Evolutionary conservation across 2,329 filamentous ascomycete genomes (phyloP).

Genomic region (Cladorrhinum sp.): DNA sequence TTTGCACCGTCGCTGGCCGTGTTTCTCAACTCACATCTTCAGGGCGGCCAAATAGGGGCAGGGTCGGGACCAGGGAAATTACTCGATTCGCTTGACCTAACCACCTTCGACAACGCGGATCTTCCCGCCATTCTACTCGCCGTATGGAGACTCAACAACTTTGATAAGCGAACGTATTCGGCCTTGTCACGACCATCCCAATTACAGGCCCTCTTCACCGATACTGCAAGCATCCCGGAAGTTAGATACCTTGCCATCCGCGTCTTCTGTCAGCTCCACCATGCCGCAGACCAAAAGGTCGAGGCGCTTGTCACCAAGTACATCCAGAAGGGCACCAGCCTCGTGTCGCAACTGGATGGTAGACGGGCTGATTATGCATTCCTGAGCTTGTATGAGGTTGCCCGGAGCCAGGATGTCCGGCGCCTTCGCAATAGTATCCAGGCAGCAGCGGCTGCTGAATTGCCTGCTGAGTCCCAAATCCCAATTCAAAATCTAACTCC

Average conservation of each 20-base stretch:
- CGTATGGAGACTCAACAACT: constrained; percentile 74
- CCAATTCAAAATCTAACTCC: constrained; percentile 47
- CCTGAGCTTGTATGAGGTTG: constrained; percentile 56
- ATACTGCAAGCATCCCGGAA: constrained; percentile 48
- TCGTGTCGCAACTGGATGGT: constrained; percentile 74
- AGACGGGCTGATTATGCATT: constrained; percentile 75
- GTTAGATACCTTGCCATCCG: constrained; percentile 80
- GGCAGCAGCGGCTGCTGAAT: constrained; percentile 9
- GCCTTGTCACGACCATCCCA: constrained; percentile 55
- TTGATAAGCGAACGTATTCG: constrained; percentile 68
- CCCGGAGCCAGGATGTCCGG: constrained; percentile 47
- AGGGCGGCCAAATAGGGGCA: constrained; percentile 12
- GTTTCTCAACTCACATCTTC: constrained; percentile 50
- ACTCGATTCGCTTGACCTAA: constrained; percentile 20
- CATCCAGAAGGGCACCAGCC: constrained; percentile 56
- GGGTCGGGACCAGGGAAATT: neutral
- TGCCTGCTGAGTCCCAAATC: constrained; percentile 16
- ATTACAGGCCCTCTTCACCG: constrained; percentile 65
- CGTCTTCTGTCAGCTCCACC: constrained; percentile 74
- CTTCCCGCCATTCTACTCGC: constrained; percentile 56
- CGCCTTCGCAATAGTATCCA: constrained; percentile 40
- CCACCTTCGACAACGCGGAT: constrained; percentile 24
- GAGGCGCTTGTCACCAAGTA: constrained; percentile 68
- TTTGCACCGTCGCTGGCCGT: constrained; percentile 76
- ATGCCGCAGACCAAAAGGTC: constrained; percentile 74